Conservation (phyloP, 768 basidiomycete species). For the Rhodotorula sphaerocarpa region DNA sequence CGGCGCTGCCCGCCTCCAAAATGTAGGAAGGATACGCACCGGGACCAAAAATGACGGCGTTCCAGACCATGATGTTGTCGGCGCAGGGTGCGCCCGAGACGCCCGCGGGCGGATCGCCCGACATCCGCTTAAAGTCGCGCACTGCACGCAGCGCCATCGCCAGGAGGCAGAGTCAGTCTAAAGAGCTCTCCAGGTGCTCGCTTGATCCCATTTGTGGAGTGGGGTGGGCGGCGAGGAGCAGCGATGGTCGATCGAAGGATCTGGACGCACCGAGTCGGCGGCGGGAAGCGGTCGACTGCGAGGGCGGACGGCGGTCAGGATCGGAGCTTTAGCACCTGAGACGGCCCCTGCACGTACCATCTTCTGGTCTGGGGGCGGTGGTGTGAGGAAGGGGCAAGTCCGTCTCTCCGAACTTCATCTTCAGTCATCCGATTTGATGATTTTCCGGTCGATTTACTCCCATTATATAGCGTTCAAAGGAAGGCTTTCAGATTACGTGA, state of each 20-base stretch:
- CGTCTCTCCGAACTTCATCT: too few species aligned
- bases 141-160: too few species aligned
- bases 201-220: too few species aligned
- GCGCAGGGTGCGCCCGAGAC: slow-evolving; percentile 94
- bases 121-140: slow-evolving; percentile 92
- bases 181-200: neutral
- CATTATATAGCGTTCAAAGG: too few species aligned
- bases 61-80: slow-evolving; percentile 99
- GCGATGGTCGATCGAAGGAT: neutral
- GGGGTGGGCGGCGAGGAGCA: neutral
- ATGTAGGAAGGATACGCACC: slow-evolving; percentile 51
- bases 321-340: too few species aligned
- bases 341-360: neutral
- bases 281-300: slow-evolving; percentile 86
- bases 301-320: neutral
- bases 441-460: too few species aligned
- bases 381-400: too few species aligned
- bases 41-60: slow-evolving; percentile 98
- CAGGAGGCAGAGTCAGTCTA: neutral
- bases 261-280: slow-evolving; percentile 61
- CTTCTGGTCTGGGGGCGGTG: too few species aligned
- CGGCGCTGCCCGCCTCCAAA: too few species aligned
- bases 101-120: slow-evolving; percentile 87
- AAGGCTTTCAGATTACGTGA: too few species aligned
- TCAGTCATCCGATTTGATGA: too few species aligned